phyloP scores from a whole-genome alignment of 257 asterid genomes.

The Pogostemon cablin region DNA sequence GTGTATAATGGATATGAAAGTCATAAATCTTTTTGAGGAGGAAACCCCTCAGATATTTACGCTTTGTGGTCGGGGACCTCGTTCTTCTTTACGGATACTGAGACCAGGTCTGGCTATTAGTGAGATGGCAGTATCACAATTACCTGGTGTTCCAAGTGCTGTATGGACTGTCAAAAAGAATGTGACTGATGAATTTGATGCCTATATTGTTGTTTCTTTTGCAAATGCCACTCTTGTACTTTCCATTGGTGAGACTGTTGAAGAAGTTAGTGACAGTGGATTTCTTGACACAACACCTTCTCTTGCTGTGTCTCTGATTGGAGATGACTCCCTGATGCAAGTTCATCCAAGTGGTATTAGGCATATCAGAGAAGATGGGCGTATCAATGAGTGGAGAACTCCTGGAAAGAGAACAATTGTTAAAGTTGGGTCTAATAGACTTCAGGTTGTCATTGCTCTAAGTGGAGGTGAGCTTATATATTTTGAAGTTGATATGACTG shows the following conservation, averaged over 20 bases:
- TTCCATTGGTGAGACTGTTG: slow-evolving; percentile 98
- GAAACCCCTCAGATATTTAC: slow-evolving; percentile 95
- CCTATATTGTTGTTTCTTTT: slow-evolving; percentile 95
- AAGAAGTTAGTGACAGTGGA: slow-evolving; percentile 99
- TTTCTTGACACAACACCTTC: slow-evolving; percentile 98
- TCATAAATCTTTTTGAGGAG: slow-evolving; percentile 85
- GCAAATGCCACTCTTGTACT: slow-evolving; percentile 99
- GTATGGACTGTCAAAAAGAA: slow-evolving; percentile 99
- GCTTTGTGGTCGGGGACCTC: slow-evolving; percentile 97
- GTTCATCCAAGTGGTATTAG: slow-evolving; percentile 98
- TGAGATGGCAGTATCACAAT: slow-evolving; percentile 99
- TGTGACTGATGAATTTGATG: slow-evolving; percentile 93
- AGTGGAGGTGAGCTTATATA: slow-evolving; percentile 98
- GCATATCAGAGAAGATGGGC: slow-evolving; percentile 99
- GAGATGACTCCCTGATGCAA: slow-evolving; percentile 99
- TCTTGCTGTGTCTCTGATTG: slow-evolving; percentile 91
- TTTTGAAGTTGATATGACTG: slow-evolving; percentile 97
- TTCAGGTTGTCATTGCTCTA: slow-evolving; percentile 97
- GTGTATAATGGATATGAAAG: slow-evolving; percentile 97
- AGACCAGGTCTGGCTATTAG: slow-evolving; percentile 98
- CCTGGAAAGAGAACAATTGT: slow-evolving; percentile 99
- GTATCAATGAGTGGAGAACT: slow-evolving; percentile 98
- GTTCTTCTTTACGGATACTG: slow-evolving; percentile 82
- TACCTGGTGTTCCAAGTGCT: slow-evolving; percentile 99
- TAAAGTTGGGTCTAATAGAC: slow-evolving; percentile 94